These are phyloP conservation scores for Colletotrichum sp. DNA, from an alignment of 2,329 filamentous ascomycete genomes.

Conservation along the genomic window DNA sequence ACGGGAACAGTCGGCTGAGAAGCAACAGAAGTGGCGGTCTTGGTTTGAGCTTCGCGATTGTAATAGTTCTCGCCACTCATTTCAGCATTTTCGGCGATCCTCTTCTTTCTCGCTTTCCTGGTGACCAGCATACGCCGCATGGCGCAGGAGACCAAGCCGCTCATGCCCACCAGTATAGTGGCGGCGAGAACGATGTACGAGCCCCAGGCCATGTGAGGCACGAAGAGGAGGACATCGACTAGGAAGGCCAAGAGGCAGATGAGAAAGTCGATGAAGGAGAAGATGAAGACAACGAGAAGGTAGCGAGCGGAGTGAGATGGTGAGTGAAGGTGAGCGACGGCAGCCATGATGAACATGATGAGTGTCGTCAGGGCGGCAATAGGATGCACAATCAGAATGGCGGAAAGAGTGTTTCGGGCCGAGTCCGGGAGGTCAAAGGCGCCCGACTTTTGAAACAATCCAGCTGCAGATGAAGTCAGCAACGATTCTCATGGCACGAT, in stretches of 20 bases:
- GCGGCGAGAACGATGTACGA: slow-evolving; percentile 92
- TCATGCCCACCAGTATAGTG: slow-evolving; percentile 82
- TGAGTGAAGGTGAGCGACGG: slow-evolving; percentile 83
- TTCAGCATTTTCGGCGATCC: slow-evolving; percentile 91
- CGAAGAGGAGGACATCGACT: slow-evolving; percentile 91
- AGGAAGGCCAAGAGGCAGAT: slow-evolving; percentile 87
- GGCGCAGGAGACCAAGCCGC: slow-evolving; percentile 86
- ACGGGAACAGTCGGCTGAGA: slow-evolving; percentile 65
- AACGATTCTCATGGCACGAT: not conserved
- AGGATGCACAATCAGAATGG: slow-evolving; percentile 91
- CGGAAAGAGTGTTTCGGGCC: slow-evolving; percentile 72
- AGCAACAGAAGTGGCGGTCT: slow-evolving; percentile 45
- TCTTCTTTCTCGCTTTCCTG: slow-evolving; percentile 89
- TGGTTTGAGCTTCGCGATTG: slow-evolving; percentile 67
- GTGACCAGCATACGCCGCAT: slow-evolving; percentile 93
- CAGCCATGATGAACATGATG: slow-evolving; percentile 80
- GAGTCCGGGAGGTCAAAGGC: slow-evolving; percentile 62
- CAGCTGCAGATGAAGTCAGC: not conserved
- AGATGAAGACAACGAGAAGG: slow-evolving; percentile 82
- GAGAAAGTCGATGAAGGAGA: slow-evolving; percentile 84
- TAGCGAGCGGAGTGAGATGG: slow-evolving; percentile 91
- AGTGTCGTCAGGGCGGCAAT: slow-evolving; percentile 87
- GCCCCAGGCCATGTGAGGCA: slow-evolving; percentile 92
- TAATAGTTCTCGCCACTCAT: slow-evolving; percentile 97
- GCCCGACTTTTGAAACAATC: slow-evolving; percentile 25